Evolutionary conservation across 352 stramenopile genomes (phyloP).

Genomic region (Thalassiosira exigua): DNA sequence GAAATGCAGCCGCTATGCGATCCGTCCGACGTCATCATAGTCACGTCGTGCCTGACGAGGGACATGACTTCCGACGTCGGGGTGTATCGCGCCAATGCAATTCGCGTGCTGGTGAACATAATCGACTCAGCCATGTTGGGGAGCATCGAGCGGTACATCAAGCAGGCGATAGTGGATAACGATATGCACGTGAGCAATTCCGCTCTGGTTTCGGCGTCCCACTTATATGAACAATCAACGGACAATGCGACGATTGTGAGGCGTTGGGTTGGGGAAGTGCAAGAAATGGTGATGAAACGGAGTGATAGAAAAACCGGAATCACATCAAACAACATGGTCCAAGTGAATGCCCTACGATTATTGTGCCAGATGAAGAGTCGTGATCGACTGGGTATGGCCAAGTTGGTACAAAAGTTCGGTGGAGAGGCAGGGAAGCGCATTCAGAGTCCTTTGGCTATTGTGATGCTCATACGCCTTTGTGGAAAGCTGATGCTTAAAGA

Average conservation of each 20-base stretch:
- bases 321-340: constrained; percentile 97
- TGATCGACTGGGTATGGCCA: constrained; percentile 97
- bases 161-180: constrained; percentile 99
- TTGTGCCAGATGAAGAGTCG: constrained; percentile 99
- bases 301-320: constrained; percentile 86
- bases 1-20: constrained; percentile 91
- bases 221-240: constrained; percentile 93
- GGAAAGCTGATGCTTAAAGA: constrained; percentile 85
- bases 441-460: constrained; percentile 93
- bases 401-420: constrained; percentile 87
- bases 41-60: constrained; percentile 98
- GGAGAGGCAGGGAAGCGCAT: constrained; percentile 90
- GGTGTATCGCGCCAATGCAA: constrained; percentile 98
- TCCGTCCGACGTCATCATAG: constrained; percentile 97
- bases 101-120: constrained; percentile 94
- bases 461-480: constrained; percentile 97
- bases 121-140: constrained; percentile 89
- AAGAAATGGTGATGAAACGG: constrained; percentile 86
- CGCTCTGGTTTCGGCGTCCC: constrained; percentile 94
- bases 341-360: constrained; percentile 92
- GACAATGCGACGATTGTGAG: constrained; percentile 80
- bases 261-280: constrained; percentile 96
- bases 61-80: constrained; percentile 98
- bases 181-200: constrained; percentile 96
- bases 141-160: constrained; percentile 94